Evolutionary conservation across 768 basidiomycete species (phyloP).

Genomic region (Russula foetens): DNA sequence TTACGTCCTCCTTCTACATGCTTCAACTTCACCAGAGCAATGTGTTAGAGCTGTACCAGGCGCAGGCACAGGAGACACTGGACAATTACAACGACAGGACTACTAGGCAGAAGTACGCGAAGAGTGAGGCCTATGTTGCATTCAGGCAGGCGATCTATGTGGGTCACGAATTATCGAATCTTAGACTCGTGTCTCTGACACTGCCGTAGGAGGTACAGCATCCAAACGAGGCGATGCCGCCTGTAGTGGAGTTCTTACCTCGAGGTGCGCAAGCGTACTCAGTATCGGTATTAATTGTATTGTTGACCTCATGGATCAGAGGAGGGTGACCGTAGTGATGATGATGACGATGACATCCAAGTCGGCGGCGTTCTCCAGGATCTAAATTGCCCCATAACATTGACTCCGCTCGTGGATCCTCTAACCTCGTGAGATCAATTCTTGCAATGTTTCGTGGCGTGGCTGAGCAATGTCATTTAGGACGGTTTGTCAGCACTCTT

Average conservation of each 20-base stretch:
- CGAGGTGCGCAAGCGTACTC: slow-evolving; percentile 41
- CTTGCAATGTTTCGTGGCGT: not conserved
- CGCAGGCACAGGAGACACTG: slow-evolving; percentile 34
- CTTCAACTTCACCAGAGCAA: slow-evolving; percentile 35
- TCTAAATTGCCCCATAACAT: slow-evolving; percentile 77
- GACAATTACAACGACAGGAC: slow-evolving; percentile 52
- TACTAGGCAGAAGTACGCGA: slow-evolving; percentile 71
- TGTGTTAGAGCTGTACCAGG: slow-evolving; percentile 42
- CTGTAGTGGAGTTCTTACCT: slow-evolving; percentile 62
- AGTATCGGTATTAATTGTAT: not conserved
- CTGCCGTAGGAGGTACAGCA: slow-evolving; percentile 54
- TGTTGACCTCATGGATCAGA: slow-evolving; percentile 38
- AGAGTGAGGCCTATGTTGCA: slow-evolving; percentile 45
- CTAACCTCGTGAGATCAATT: slow-evolving; percentile 62
- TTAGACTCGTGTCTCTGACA: not conserved
- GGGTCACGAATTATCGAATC: not conserved
- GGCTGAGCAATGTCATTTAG: slow-evolving; percentile 30
- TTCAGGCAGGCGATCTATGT: slow-evolving; percentile 59
- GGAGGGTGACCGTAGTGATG: slow-evolving; percentile 71
- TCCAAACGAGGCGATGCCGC: slow-evolving; percentile 63
- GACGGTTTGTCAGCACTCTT: slow-evolving; percentile 70
- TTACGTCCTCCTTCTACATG: not conserved
- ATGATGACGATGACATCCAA: slow-evolving; percentile 82
- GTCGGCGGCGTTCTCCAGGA: slow-evolving; percentile 79
- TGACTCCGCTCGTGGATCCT: slow-evolving; percentile 60